Conservation (phyloP, 192 early-diverging fungal genomes). For the Lobosporangium transversale region DNA sequence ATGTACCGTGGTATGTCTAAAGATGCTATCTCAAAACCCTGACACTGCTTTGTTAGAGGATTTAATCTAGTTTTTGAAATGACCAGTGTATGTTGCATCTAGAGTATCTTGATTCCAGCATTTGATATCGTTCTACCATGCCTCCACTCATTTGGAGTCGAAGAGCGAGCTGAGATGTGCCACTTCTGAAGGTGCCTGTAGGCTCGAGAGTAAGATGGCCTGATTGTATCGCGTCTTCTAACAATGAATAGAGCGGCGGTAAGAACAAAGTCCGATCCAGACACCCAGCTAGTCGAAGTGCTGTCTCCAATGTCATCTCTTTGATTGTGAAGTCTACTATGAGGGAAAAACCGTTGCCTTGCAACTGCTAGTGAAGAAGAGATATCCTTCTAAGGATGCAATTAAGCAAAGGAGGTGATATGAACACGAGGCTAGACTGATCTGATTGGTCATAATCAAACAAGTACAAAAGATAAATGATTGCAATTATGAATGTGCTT, state of each 20-base stretch:
- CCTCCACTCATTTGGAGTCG: constrained; percentile 27
- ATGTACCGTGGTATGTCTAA: constrained; percentile 35
- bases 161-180: constrained; percentile 49
- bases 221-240: no score
- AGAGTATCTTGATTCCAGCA: constrained; percentile 1
- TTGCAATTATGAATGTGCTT: no score
- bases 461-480: no score
- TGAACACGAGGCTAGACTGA: no score
- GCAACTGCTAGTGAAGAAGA: no score
- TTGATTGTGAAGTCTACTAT: constrained; percentile 62
- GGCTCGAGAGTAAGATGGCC: no score
- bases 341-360: constrained; percentile 60
- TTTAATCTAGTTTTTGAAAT: constrained; percentile 12
- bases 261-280: constrained; percentile 58
- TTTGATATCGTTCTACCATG: constrained; percentile 3
- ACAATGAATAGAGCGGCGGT: constrained; percentile 41
- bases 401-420: no score
- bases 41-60: constrained; percentile 9
- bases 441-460: no score
- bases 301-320: constrained; percentile 54
- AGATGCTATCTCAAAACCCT: constrained; percentile 27
- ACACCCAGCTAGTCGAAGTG: constrained; percentile 45
- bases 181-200: no score
- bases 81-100: constrained; percentile 2
- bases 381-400: no score